Evolutionary conservation across 2,329 filamentous ascomycete genomes (phyloP), one percentile per base, ranked within the genome.

Genomic region (Scedosporium apiospermum): DNA sequence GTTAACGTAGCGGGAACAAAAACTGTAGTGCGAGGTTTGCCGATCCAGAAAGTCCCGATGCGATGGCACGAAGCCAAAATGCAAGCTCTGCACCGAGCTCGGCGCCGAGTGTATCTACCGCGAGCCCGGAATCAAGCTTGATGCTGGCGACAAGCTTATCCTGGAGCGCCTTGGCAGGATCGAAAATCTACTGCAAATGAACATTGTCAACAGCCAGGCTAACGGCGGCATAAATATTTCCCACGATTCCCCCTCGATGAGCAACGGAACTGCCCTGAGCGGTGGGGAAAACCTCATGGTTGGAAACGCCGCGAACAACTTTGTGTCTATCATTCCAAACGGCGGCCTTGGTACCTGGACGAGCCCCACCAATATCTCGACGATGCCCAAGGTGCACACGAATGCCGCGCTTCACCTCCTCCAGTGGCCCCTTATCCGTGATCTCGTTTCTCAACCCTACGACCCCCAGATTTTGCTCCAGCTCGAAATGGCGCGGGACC

Each of bases 101-200:
- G 89, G 90, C 62, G 90, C 89, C 55, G 89, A 93, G 66, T 95
- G 90, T 73, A 82, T 93, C 66, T 95, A 95, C 73, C 84, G 90
- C 66, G 90, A 95, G 72, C 90, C 90, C 6, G 90, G 90, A 2
- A 90, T 93, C 78, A 95, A 95, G 75, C 83, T 95, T 9, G 90
- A 95, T 72, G 89, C 90, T 42, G 90, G 90, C 66, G 90, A 93
- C 77, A 93, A 93, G 76, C 79, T 95, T 63, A 95, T 95, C 65
- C 77, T 95, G 44, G 90, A 93, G 71, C 87, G 88, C 63, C 79
- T 95, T 42, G 85, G 82, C 68, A 86, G 88, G 61, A 93, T 95
- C 69, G 90, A 95, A 73, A 88, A 81, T 60, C 77, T 95, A 55
- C 79, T 95, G n/a, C 88, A 93, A 71, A 86, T 87, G 66, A 88